Percentiles rank a stretch among this genome's conserved stretches.
Evolutionary conservation across 2,329 filamentous ascomycete species (phyloP).

Genomic region (Talaromyces atroroseus): DNA sequence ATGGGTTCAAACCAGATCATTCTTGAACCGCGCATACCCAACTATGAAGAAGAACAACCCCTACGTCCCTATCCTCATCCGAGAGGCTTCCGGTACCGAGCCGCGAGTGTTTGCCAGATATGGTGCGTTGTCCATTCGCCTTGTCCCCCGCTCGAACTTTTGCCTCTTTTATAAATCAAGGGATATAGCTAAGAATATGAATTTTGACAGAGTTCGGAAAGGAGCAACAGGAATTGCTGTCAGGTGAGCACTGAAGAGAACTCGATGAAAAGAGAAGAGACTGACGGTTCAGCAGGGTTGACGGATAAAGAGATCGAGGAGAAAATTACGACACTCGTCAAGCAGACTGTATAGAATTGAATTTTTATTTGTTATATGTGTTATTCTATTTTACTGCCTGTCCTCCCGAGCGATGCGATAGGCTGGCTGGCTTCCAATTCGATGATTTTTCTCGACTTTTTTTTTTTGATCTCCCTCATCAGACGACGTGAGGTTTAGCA

Average conservation of each 20-base stretch:
- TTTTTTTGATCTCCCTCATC: no score
- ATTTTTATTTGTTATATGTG: not conserved
- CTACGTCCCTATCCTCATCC: constrained; percentile 84
- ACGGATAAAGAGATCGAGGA: constrained; percentile 67
- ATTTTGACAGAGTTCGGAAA: constrained; percentile 57
- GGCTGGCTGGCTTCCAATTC: not conserved
- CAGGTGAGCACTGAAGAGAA: constrained; percentile 47
- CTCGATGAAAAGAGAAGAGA: not conserved
- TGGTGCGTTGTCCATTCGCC: constrained; percentile 50
- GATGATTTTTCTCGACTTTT: not conserved
- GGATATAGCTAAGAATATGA: constrained; percentile 15
- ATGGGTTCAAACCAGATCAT: constrained; percentile 57
- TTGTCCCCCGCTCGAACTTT: no score
- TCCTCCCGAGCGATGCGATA: not conserved
- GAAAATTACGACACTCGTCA: constrained; percentile 59
- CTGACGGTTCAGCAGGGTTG: constrained; percentile 46
- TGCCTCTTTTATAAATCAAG: no score
- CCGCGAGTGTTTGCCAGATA: constrained; percentile 91
- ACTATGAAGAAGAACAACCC: constrained; percentile 99
- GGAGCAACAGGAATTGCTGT: constrained; percentile 60
- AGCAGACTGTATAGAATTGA: constrained; percentile 36
- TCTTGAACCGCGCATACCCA: constrained; percentile 85
- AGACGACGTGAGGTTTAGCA: no score
- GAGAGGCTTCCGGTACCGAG: constrained; percentile 78
- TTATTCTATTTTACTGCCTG: not conserved